Evolutionary conservation across 2,329 filamentous ascomycete genomes (phyloP).

Genomic region (Ophiobolus disseminans): DNA sequence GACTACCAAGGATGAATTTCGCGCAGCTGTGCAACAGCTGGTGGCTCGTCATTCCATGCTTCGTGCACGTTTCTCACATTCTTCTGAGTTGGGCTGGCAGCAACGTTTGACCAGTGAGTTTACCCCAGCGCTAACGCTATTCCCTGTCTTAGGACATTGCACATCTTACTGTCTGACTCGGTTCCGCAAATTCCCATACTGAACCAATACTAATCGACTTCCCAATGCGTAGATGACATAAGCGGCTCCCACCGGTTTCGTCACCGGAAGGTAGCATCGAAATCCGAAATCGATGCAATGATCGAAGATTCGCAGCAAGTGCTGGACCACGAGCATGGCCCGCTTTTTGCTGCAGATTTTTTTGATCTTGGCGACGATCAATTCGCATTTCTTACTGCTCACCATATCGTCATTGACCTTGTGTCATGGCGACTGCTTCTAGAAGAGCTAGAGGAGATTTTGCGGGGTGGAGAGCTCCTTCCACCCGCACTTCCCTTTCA

Average conservation of each 20-base stretch:
- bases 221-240: conserved; percentile 23
- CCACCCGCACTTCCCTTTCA: conserved; percentile 45
- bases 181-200: not conserved
- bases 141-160: not conserved
- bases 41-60: conserved; percentile 44
- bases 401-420: conserved; percentile 53
- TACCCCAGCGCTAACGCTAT: not conserved
- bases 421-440: conserved; percentile 57
- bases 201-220: conserved; percentile 9
- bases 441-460: conserved; percentile 53
- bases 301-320: conserved; percentile 42
- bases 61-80: conserved; percentile 36
- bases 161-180: not conserved
- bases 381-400: conserved; percentile 44
- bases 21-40: conserved; percentile 32
- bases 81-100: conserved; percentile 35
- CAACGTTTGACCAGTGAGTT: conserved; percentile 39
- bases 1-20: conserved; percentile 31
- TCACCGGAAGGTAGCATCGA: conserved; percentile 24
- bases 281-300: conserved; percentile 36
- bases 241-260: conserved; percentile 38
- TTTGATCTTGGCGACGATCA: conserved; percentile 42
- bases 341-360: conserved; percentile 45
- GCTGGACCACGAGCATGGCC: conserved; percentile 33
- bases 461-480: conserved; percentile 42